phyloP scores from a whole-genome alignment of 495 filamentous ascomycete genomes.

The Penicillium argentinense region DNA sequence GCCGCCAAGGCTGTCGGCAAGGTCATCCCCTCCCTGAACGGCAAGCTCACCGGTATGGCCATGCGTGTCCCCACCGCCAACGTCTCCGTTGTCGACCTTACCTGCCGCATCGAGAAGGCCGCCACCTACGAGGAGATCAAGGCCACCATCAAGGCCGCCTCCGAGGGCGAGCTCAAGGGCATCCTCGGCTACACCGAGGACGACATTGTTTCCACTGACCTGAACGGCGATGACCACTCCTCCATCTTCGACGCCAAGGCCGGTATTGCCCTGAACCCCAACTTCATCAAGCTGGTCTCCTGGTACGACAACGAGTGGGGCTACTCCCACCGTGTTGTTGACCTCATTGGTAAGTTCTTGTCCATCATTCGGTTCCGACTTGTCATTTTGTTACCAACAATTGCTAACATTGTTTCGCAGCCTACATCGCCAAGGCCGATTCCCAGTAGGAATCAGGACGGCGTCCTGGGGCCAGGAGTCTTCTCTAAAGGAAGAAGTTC shows the following conservation, averaged over 20 bases:
- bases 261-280: constrained; percentile 94
- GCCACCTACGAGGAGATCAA: constrained; percentile 95
- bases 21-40: constrained; percentile 95
- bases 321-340: constrained; percentile 97
- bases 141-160: constrained; percentile 81
- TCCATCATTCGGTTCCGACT: background rate
- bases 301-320: constrained; percentile 99
- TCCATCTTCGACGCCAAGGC: constrained; percentile 99
- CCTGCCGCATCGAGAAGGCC: constrained; percentile 86
- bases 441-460: constrained; percentile 47
- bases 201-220: constrained; percentile 88
- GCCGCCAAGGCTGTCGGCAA: constrained; percentile 99
- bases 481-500: constrained; percentile 30
- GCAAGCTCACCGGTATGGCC: constrained; percentile 99
- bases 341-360: constrained; percentile 67
- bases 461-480: constrained; percentile 34
- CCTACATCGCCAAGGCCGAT: constrained; percentile 91
- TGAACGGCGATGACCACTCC: constrained; percentile 87
- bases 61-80: constrained; percentile 99
- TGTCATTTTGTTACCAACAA: too few species aligned
- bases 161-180: constrained; percentile 82
- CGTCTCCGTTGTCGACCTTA: constrained; percentile 98
- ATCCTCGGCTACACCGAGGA: constrained; percentile 97
- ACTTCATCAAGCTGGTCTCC: constrained; percentile 97
- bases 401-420: constrained; percentile 22